Evolutionary conservation across 352 stramenopile species (phyloP), one percentile per base, ranked within the genome.

Genomic region (Aphanomyces cochlioides): DNA sequence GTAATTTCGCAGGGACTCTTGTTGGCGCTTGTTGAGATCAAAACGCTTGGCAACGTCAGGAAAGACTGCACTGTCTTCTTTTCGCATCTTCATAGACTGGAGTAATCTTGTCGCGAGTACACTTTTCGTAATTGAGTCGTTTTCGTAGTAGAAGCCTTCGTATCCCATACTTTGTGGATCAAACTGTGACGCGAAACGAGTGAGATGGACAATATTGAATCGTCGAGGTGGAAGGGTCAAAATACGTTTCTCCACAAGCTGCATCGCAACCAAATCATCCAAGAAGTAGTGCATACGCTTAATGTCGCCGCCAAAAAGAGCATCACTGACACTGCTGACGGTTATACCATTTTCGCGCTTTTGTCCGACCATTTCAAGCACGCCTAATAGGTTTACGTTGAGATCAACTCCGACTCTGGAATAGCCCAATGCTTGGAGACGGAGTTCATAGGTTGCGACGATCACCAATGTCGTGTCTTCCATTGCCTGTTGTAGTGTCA

Each of bases 1-100:
- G 75, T 85, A 90, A 63, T 90, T 93, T 21, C 87, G 85, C 39
- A 95, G 72, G 43, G 89, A 87, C 60, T 93, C 85, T 65, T 95
- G 87, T 13, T 88, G 78, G 5, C 84, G 81, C 72, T 95, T 95
- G 38, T 77, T 75, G 45, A 87, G 90, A 6, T 83, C 85, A 39
- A 95, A 74, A 45, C 92, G 85, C n/a, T 85, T 84, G 1, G 84
- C 87, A 64, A 95, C 89, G 45, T 95, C 85, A n/a, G 87, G 84
- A 74, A 95, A 90, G 38, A 95, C 85, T 61, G 84, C 91, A 28
- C 82, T 90, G 21, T 74, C 72, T 66, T 91, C 81, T 36, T 82
- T 81, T 58, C 85, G 84, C 38, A 78, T 73, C n/a, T 74, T 74
- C 48, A 95, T 74, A 67, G 92, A 86, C 12, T 78, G 75, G 1